Percentiles rank a stretch among this genome's conserved stretches.
Conservation (phyloP, 2,329 filamentous ascomycete genomes). For the Ascochyta lentis region DNA sequence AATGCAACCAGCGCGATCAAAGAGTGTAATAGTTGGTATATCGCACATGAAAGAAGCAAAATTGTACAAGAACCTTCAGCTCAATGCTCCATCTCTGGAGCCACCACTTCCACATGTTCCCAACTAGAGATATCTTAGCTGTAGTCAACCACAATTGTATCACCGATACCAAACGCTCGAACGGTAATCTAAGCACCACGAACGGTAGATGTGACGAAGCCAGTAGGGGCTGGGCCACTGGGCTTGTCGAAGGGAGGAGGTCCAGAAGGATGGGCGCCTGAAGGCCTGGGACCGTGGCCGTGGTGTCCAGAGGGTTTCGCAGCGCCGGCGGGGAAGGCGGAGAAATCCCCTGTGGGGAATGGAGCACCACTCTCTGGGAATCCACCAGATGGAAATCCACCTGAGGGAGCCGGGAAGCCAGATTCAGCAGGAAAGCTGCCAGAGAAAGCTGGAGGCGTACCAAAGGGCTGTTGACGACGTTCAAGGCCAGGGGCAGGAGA, state of each 20-base stretch:
- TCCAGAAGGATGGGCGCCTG: neutral
- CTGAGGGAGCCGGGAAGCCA: neutral
- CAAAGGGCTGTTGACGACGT: constrained; percentile 1
- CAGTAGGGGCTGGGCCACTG: neutral
- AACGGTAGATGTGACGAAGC: constrained; percentile 10
- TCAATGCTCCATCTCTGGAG: neutral
- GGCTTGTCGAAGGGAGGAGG: constrained; percentile 4
- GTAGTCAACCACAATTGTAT: constrained; percentile 2
- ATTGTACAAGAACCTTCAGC: constrained; percentile 5
- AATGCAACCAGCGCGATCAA: constrained; percentile 12
- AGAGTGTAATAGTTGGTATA: constrained; percentile 7
- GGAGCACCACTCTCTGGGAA: too few species aligned
- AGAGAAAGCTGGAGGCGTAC: neutral
- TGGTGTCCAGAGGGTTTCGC: neutral
- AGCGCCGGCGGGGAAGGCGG: neutral
- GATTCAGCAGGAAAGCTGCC: constrained; percentile 2
- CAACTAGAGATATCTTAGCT: neutral
- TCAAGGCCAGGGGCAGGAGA: constrained; percentile 5
- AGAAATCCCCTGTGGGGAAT: too few species aligned
- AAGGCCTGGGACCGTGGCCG: neutral
- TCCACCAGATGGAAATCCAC: neutral
- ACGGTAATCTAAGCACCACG: constrained; percentile 7
- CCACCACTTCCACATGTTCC: neutral
- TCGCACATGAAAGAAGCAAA: neutral
- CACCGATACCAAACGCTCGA: neutral